Evolutionary conservation across 2,329 filamentous ascomycete genomes (phyloP).

Genomic region (Calonectria fujianensis): DNA sequence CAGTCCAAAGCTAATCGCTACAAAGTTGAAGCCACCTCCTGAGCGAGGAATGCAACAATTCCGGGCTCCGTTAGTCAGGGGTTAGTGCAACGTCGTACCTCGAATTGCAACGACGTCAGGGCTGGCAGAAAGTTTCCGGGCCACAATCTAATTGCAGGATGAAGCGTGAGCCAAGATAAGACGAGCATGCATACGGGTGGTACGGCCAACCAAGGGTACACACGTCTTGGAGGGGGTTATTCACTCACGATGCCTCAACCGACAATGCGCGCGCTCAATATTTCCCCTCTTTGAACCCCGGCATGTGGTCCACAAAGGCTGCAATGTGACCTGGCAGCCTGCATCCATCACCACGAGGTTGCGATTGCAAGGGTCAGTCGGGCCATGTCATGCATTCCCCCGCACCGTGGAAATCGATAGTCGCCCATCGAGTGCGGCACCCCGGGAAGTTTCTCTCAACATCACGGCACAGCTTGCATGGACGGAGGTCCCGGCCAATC

Average conservation of each 20-base stretch:
- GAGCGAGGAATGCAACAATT: neutral
- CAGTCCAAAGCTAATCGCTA: neutral
- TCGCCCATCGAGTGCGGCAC: neutral
- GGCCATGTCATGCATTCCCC: conserved; percentile 15
- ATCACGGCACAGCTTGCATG: neutral
- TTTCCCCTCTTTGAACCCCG: conserved; percentile 13
- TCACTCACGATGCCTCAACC: neutral
- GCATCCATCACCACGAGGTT: neutral
- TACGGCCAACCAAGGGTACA: conserved; percentile 4
- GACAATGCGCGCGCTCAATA: conserved; percentile 16
- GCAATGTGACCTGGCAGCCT: conserved; percentile 10
- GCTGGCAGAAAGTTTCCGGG: neutral
- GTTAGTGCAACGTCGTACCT: neutral
- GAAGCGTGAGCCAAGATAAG: conserved; percentile 10
- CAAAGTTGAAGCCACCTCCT: conserved; percentile 10
- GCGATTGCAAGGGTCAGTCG: neutral
- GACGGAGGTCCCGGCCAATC: neutral
- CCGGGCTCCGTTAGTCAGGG: neutral
- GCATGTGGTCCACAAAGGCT: conserved; percentile 12
- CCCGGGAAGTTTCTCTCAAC: neutral
- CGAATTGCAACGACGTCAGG: neutral
- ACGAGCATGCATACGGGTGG: neutral
- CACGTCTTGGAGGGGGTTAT: neutral
- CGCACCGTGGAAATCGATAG: conserved; percentile 10
- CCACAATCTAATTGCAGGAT: neutral